Conservation (phyloP, 1,139 yeast genomes). For the Barnettozyma hawaiiensis region DNA sequence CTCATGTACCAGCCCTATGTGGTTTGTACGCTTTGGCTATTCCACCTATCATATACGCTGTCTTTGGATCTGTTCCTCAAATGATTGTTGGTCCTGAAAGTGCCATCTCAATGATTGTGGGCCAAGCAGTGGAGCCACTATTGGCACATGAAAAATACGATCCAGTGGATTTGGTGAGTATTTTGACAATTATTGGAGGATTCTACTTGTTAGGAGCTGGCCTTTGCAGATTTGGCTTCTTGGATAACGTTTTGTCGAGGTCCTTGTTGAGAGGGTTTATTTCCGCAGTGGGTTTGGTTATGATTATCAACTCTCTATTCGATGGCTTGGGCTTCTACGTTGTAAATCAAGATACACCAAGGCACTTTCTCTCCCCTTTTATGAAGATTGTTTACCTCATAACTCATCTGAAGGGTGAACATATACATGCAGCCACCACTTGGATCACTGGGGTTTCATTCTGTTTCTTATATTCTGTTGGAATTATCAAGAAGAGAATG, state of each 20-base stretch:
- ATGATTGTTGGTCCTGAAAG: conserved; percentile 98
- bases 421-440: conserved; percentile 46
- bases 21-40: conserved; percentile 80
- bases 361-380: conserved; percentile 71
- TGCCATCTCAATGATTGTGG: conserved; percentile 85
- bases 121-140: conserved; percentile 78
- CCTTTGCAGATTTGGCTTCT: conserved; percentile 74
- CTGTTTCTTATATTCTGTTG: conserved; percentile 35
- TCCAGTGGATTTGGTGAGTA: conserved; percentile 64
- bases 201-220: conserved; percentile 72
- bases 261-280: conserved; percentile 85
- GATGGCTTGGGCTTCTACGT: conserved; percentile 61
- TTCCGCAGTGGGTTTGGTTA: conserved; percentile 87
- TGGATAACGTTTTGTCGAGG: conserved; percentile 81
- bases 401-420: conserved; percentile 31
- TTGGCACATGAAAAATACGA: conserved; percentile 46
- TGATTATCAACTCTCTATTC: conserved; percentile 73
- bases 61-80: conserved; percentile 90
- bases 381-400: conserved; percentile 60
- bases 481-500: conserved; percentile 38
- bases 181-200: conserved; percentile 75
- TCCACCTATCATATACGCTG: conserved; percentile 75
- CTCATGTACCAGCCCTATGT: conserved; percentile 83
- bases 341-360: conserved; percentile 35
- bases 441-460: conserved; percentile 48